A percentile compares a stretch with the other conserved stretches of the same genome.
These are phyloP conservation scores for Globisporangium solare DNA, from an alignment of 352 stramenopile genomes.

Conservation along the genomic window DNA sequence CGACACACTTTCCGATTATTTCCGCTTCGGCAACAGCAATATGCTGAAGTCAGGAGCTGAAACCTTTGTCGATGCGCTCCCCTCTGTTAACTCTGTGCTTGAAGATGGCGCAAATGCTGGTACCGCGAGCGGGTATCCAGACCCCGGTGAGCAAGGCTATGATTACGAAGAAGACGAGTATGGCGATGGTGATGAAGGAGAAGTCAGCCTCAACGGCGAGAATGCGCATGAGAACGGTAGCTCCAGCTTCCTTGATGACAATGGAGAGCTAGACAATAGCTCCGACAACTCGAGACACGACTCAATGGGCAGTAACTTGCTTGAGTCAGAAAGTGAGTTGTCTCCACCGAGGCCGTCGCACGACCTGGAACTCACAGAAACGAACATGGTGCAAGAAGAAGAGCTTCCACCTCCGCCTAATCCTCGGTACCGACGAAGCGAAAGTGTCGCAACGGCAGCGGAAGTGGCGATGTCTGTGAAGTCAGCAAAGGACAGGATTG, in stretches of 20 bases:
- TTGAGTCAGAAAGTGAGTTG: slow-evolving; percentile 20
- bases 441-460: slow-evolving; percentile 15
- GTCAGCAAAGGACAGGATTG: slow-evolving; percentile 45
- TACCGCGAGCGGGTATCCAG: slow-evolving; percentile 10
- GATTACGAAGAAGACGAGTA: slow-evolving; percentile 48
- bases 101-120: slow-evolving; percentile 15
- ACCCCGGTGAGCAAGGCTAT: slow-evolving; percentile 22
- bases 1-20: slow-evolving; percentile 49
- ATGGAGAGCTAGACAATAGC: slow-evolving; percentile 8
- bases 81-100: slow-evolving; percentile 9
- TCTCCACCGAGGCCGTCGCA: slow-evolving; percentile 11
- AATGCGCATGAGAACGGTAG: slow-evolving; percentile 3
- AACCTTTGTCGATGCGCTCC: slow-evolving; percentile 13
- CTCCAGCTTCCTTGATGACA: slow-evolving; percentile 16
- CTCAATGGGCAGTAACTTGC: slow-evolving; percentile 16
- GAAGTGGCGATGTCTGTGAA: slow-evolving; percentile 57
- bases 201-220: slow-evolving; percentile 4
- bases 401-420: slow-evolving; percentile 9
- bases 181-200: slow-evolving; percentile 13
- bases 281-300: slow-evolving; percentile 3
- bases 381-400: slow-evolving; percentile 19
- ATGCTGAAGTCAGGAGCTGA: slow-evolving; percentile 18
- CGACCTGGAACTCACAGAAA: slow-evolving; percentile 18
- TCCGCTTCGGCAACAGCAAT: slow-evolving; percentile 27
- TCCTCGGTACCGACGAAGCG: slow-evolving; percentile 5